Base-by-base conservation (phyloP, 78 protist species). In the Diacronema lutheri region DNA sequence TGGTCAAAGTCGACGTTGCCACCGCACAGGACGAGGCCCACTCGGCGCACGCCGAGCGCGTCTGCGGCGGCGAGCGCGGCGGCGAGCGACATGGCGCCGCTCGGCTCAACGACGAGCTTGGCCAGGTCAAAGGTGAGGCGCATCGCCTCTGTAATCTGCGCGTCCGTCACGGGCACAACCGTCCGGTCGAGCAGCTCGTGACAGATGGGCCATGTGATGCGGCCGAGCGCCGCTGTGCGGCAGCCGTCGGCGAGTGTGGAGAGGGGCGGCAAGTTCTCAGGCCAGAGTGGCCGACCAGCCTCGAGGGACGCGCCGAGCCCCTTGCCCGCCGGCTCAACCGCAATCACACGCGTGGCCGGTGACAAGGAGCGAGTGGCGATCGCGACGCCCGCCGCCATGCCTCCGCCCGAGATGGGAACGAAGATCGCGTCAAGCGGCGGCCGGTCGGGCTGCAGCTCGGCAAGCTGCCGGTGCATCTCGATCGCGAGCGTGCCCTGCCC, bases 401-500 rank as follows among this genome's bases (percentile, higher is more conserved):
- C 96, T 44, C 96, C 96, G 55, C 96, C 96, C 62, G 94, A 91
- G 68, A 91, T 57, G n/a, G 96, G 95, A 0, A 69, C 61, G 50
- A 94, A 25, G 56, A 94, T 41, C 7, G 95, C 93, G 84, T 94
- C 96, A 57, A 94, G 56, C 3, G 50, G 50, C 50, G 50, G 50
- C n/a, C n/a, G n/a, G 11, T 83, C 58, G 41, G 56, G 20, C 26
- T 41, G 21, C 16, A 44, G 50, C 50, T 44, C 50, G n/a, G 23
- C 37, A 37, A 23, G 25, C 79, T 94, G 92, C 44, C 83, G 89
- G 7, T 82, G 12, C 62, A 94, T 6, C 58, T 94, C 96, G 31
- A 92, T 44, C 21, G 84, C 93, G 29, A 84, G 78, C n/a, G 96
- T 94, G 56, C 96, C 96, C 74, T 94, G 96, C 29, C 96, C 96